Percentiles rank a stretch among this genome's conserved stretches.
Conservation (phyloP, 192 early-diverging fungal species). For the Umbelopsis sp. region DNA sequence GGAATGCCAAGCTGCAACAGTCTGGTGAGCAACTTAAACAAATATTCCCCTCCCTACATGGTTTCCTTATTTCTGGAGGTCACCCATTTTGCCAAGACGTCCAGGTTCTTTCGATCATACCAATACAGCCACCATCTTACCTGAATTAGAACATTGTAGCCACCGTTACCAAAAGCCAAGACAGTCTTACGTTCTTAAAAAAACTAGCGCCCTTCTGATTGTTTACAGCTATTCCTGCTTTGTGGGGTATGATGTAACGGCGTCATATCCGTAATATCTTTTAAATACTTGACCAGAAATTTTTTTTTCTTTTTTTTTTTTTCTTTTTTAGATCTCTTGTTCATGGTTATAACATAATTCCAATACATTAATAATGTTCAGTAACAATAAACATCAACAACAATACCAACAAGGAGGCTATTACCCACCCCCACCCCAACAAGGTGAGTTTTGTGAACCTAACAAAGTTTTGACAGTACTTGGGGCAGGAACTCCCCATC, state of each 20-base stretch:
- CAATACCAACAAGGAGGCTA: not conserved
- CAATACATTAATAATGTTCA: conserved; percentile 7
- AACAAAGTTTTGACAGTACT: not conserved
- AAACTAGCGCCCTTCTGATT: not conserved
- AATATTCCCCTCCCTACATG: not conserved
- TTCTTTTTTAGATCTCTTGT: not conserved
- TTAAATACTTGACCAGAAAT: not conserved
- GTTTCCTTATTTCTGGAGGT: too few species aligned
- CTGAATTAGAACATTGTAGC: not conserved
- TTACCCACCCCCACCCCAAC: conserved; percentile 12
- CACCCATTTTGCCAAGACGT: conserved; percentile 2
- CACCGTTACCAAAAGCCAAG: not conserved
- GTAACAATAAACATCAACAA: conserved; percentile 12
- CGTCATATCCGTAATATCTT: not conserved
- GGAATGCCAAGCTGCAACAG: conserved; percentile 1
- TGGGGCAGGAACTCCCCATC: not conserved
- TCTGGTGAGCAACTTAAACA: not conserved
- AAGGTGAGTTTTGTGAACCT: not conserved
- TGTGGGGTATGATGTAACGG: conserved; percentile 12
- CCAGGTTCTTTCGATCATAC: not conserved
- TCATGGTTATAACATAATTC: not conserved
- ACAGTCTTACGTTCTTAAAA: not conserved
- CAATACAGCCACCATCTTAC: conserved; percentile 3
- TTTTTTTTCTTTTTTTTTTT: not conserved
- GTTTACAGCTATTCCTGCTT: not conserved